A percentile compares a stretch with the other conserved stretches of the same genome.
These are phyloP conservation scores for Aleurites moluccanus DNA, from an alignment of 441 rosid genomes.

Conservation along the genomic window DNA sequence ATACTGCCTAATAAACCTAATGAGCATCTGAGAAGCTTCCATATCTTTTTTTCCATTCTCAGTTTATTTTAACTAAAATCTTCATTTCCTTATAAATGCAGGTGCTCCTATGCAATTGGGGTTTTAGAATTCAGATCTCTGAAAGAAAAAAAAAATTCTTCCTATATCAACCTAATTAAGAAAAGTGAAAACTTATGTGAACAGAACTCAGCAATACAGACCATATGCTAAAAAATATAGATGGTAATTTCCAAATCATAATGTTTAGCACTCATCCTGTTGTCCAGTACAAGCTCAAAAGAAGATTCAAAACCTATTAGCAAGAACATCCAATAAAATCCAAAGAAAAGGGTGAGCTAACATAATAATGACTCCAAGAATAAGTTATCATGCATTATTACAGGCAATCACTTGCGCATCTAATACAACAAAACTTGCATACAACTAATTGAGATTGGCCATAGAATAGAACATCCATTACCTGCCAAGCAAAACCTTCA, in stretches of 20 bases:
- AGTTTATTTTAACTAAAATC: no score
- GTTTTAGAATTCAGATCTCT: no score
- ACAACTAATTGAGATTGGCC: background rate
- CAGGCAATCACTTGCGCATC: background rate
- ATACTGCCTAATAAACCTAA: background rate
- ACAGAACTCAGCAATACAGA: no score
- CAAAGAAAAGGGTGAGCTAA: background rate
- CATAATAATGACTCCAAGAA: background rate
- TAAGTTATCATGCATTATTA: background rate
- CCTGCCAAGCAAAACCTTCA: constrained; percentile 48
- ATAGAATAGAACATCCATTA: constrained; percentile 23
- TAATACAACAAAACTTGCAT: background rate
- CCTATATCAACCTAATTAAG: no score
- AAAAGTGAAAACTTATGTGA: no score
- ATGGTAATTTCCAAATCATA: background rate
- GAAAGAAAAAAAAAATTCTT: no score
- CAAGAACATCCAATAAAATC: background rate
- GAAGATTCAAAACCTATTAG: background rate
- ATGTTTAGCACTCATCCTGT: background rate
- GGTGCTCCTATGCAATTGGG: no score
- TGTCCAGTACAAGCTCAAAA: background rate
- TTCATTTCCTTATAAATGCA: no score
- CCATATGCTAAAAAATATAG: no score
- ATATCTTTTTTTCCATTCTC: no score
- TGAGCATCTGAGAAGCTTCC: no score